These are phyloP conservation scores for Diaporthe sp. DNA, from an alignment of 2,329 filamentous ascomycete species.

Conservation along the genomic window DNA sequence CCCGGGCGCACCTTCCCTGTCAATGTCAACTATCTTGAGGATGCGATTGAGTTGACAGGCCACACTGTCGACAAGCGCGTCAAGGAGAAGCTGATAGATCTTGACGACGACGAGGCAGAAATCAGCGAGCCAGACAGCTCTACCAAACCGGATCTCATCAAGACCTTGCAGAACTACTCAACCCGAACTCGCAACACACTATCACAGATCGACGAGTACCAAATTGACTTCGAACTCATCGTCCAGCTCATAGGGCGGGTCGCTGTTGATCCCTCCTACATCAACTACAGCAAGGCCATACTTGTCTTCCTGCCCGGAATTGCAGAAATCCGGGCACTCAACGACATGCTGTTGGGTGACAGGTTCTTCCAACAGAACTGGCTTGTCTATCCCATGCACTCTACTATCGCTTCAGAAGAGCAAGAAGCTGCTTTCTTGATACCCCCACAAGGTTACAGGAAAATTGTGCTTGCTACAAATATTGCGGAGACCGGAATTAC, in stretches of 20 bases:
- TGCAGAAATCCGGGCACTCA: slow-evolving; percentile 88
- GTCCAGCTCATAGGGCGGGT: slow-evolving; percentile 82
- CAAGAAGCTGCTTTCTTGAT: slow-evolving; percentile 93
- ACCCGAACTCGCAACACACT: slow-evolving; percentile 79
- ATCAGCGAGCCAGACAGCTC: slow-evolving; percentile 63
- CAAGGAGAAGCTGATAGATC: slow-evolving; percentile 66
- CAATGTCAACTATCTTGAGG: slow-evolving; percentile 87
- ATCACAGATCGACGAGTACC: slow-evolving; percentile 86
- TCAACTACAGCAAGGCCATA: slow-evolving; percentile 85
- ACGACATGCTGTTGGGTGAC: slow-evolving; percentile 85
- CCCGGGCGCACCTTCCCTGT: slow-evolving; percentile 96
- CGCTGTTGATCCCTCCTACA: slow-evolving; percentile 73
- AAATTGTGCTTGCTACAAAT: slow-evolving; percentile 97
- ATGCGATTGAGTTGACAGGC: slow-evolving; percentile 88
- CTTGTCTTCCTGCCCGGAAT: slow-evolving; percentile 96
- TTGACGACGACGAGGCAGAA: slow-evolving; percentile 68
- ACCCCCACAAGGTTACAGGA: slow-evolving; percentile 83
- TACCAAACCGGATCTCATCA: slow-evolving; percentile 66
- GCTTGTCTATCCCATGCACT: slow-evolving; percentile 91
- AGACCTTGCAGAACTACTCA: slow-evolving; percentile 79
- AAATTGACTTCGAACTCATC: slow-evolving; percentile 89
- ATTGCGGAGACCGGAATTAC: slow-evolving; percentile 99
- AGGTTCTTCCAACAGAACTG: slow-evolving; percentile 80
- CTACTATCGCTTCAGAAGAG: slow-evolving; percentile 94
- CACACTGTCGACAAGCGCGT: slow-evolving; percentile 68